A percentile compares a stretch with the other conserved stretches of the same genome.
phyloP scores from a whole-genome alignment of 768 basidiomycete species.

The Chlorophyllum brunneum region DNA sequence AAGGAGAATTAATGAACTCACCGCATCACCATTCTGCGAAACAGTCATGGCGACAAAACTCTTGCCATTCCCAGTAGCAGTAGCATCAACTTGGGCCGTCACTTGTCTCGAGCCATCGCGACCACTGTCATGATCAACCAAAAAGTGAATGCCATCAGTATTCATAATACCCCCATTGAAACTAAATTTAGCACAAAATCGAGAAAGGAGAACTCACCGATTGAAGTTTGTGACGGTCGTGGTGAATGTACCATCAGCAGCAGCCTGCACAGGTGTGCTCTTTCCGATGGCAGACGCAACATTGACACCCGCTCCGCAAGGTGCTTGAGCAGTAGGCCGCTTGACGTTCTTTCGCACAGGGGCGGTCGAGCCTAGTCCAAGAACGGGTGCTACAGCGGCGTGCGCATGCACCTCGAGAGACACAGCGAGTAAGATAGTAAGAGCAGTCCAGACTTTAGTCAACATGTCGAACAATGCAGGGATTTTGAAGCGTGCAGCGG shows the following conservation, averaged over 20 bases:
- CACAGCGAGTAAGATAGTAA: constrained; percentile 28
- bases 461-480: constrained; percentile 18
- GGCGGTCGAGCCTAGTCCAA: constrained; percentile 29
- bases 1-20: constrained; percentile 24
- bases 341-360: constrained; percentile 30
- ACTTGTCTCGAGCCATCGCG: constrained; percentile 46
- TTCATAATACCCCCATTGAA: too few relatives aligned
- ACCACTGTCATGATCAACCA: constrained; percentile 17
- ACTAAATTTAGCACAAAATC: too few relatives aligned
- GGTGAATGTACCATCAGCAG: constrained; percentile 38
- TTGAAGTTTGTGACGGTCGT: constrained; percentile 44
- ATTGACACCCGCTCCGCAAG: constrained; percentile 38
- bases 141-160: neutral
- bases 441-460: constrained; percentile 24
- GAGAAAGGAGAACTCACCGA: constrained; percentile 35
- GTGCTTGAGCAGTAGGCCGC: constrained; percentile 25
- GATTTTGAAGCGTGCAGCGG: neutral
- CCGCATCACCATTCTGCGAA: constrained; percentile 43
- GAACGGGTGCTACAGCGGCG: constrained; percentile 37
- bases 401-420: constrained; percentile 37
- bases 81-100: constrained; percentile 40
- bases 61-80: constrained; percentile 38
- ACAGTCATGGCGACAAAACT: constrained; percentile 34
- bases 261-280: constrained; percentile 32
- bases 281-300: constrained; percentile 35